Base-by-base conservation (phyloP, 495 filamentous ascomycete species). In the Podospora fimiseda region DNA sequence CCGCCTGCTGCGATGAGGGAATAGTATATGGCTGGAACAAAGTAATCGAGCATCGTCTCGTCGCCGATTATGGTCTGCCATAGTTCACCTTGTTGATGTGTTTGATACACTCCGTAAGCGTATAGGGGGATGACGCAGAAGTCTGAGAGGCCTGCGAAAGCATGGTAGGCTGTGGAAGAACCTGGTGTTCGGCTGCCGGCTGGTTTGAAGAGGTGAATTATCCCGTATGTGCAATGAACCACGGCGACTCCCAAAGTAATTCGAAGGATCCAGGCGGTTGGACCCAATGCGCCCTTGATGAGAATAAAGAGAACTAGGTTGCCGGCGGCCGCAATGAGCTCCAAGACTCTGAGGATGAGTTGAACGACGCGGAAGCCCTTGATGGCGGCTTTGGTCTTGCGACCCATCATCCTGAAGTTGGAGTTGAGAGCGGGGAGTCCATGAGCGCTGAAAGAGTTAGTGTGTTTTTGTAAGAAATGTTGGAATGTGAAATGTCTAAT, bases 111-210 rank as follows among this genome's bases (percentile, higher is more conserved):
- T 1, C 82, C 83, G 60, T 88, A 92, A 18, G 82, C 78, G 53
- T 90, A 90, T 60, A 93, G 86, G 2, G 89, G 86, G 23, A 92
- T 69, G 21, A 91, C 70, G 9, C 80, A 80, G 9, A 81, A 68
- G 62, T 96, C 90, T 9, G 86, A 77, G 18, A 86, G 68, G 6
- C 80, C 71, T 13, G 90, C 83, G 59, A 94, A 95, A 38, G 92
- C 60, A 65, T 90, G 88, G 64, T 95, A 95, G 52, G 86, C 89
- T 8, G 87, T 84, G 5, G 89, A 86, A 40, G 88, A 90, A 6
- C 73, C 84, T 1, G 90, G 80, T 2, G 89, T 83, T 18, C 89
- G 79, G 16, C 69, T 74, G 50, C 83, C 79, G 0, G 86, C 77
- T 21, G 85, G 80, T 16, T 84, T 78, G 21, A 74, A 70, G 21